Percentiles rank a stretch among this genome's conserved stretches.
Conservation (phyloP, 805 yeast genomes). For the Metschnikowia amazonensis region DNA sequence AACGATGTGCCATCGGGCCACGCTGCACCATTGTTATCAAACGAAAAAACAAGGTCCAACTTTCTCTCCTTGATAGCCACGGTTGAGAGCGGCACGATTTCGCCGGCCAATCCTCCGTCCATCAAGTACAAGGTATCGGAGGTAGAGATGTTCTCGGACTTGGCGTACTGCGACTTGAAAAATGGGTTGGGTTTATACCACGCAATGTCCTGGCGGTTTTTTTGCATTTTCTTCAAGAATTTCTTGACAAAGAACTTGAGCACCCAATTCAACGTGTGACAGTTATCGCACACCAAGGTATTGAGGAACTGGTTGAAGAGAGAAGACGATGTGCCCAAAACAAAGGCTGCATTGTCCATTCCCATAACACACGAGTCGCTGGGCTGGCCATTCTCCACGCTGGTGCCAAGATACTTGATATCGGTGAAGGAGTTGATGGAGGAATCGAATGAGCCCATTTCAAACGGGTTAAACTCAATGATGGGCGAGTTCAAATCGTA, state of each 20-base stretch:
- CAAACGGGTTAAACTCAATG: constrained; percentile 40
- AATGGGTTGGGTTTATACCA: constrained; percentile 37
- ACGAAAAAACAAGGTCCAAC: constrained; percentile 36
- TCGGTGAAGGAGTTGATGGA: constrained; percentile 38
- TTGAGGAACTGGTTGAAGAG: constrained; percentile 35
- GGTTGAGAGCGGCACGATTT: constrained; percentile 32
- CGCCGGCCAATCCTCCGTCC: constrained; percentile 41
- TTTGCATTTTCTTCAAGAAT: constrained; percentile 27
- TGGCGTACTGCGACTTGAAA: constrained; percentile 27
- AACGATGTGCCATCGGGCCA: constrained; percentile 38
- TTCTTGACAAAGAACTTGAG: constrained; percentile 25
- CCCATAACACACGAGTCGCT: constrained; percentile 29
- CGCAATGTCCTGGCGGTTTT: constrained; percentile 29
- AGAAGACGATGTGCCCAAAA: constrained; percentile 39
- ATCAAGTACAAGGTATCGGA: constrained; percentile 33
- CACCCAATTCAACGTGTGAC: constrained; percentile 22
- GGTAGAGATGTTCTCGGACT: constrained; percentile 22
- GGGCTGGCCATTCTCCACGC: constrained; percentile 31
- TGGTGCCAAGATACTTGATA: constrained; percentile 34
- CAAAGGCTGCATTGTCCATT: constrained; percentile 38
- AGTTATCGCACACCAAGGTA: constrained; percentile 33
- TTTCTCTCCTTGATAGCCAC: constrained; percentile 32
- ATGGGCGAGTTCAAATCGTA: constrained; percentile 37
- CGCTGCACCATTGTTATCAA: constrained; percentile 28
- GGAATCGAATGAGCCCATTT: constrained; percentile 41